Percentiles rank a stretch among this genome's conserved stretches.
These are phyloP conservation scores for Acacia crassicarpa DNA, from an alignment of 306 rosid genomes.

Conservation along the genomic window DNA sequence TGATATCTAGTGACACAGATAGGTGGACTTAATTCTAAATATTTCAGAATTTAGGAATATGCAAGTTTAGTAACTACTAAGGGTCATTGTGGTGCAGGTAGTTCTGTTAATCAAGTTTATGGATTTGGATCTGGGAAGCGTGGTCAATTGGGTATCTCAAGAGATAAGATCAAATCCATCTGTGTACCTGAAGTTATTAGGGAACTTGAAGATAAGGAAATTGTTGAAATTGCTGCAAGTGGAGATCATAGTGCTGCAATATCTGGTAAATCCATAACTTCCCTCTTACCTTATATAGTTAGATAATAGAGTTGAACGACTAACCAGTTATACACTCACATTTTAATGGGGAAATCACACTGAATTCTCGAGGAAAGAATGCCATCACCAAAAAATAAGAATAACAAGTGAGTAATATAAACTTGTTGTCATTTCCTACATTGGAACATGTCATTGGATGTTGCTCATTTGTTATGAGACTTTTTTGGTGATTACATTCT, in stretches of 20 bases:
- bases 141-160: slow-evolving; percentile 80
- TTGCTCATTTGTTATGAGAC: too few relatives aligned
- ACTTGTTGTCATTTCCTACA: too few relatives aligned
- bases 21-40: background rate
- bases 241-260: slow-evolving; percentile 96
- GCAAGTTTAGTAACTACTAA: background rate
- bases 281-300: slow-evolving; percentile 24
- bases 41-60: background rate
- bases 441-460: too few relatives aligned
- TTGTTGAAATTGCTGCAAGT: slow-evolving; percentile 59
- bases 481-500: too few relatives aligned
- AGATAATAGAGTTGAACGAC: background rate
- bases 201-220: slow-evolving; percentile 53
- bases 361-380: too few relatives aligned
- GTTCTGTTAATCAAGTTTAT: slow-evolving; percentile 49
- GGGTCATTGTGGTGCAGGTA: slow-evolving; percentile 46
- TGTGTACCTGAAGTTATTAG: slow-evolving; percentile 50
- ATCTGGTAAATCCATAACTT: slow-evolving; percentile 49
- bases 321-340: background rate
- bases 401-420: too few relatives aligned
- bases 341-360: too few relatives aligned
- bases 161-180: slow-evolving; percentile 49
- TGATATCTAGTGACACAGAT: background rate
- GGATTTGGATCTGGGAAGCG: slow-evolving; percentile 93
- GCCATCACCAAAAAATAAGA: too few relatives aligned